A percentile compares a stretch with the other conserved stretches of the same genome.
Evolutionary conservation across 2,329 filamentous ascomycete species (phyloP).

Genomic region (Microdochium bolleyi): DNA sequence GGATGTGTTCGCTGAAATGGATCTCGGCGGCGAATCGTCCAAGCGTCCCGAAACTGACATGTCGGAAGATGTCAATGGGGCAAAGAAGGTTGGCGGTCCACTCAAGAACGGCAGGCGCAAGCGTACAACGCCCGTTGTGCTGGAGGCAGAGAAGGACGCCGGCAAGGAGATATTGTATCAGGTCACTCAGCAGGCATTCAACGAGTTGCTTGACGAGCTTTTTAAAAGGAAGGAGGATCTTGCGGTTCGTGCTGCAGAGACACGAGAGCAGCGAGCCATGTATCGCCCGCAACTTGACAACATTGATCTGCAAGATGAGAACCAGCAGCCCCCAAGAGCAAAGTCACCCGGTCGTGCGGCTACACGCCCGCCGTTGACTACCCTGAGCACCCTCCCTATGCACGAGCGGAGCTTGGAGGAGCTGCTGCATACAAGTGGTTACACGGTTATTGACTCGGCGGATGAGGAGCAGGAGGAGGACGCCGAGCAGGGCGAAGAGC

Average conservation of each 20-base stretch:
- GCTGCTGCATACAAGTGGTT: constrained; percentile 35
- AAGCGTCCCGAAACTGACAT: constrained; percentile 26
- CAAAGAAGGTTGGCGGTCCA: not conserved
- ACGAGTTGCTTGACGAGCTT: constrained; percentile 80
- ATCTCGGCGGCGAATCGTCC: constrained; percentile 31
- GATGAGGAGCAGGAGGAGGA: constrained; percentile 6
- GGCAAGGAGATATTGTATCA: constrained; percentile 88
- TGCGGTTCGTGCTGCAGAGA: constrained; percentile 59
- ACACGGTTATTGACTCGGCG: constrained; percentile 23
- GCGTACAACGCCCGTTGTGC: constrained; percentile 53
- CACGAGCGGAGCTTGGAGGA: constrained; percentile 26
- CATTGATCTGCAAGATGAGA: constrained; percentile 26
- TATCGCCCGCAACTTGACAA: constrained; percentile 40
- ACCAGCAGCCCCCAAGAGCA: constrained; percentile 8
- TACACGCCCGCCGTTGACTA: not conserved
- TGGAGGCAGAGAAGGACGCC: constrained; percentile 72
- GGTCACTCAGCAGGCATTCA: constrained; percentile 85
- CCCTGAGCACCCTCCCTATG: constrained; percentile 4
- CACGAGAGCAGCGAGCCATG: constrained; percentile 51
- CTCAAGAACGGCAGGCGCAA: not conserved
- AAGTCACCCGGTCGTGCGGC: not conserved
- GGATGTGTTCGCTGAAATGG: constrained; percentile 38
- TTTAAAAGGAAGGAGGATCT: constrained; percentile 77
- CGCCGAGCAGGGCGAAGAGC: constrained; percentile 9
- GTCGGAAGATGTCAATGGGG: too few relatives aligned